Base-by-base conservation (phyloP, 2,329 filamentous ascomycete genomes). In the Ophiocordyceps camponoti-saundersi region DNA sequence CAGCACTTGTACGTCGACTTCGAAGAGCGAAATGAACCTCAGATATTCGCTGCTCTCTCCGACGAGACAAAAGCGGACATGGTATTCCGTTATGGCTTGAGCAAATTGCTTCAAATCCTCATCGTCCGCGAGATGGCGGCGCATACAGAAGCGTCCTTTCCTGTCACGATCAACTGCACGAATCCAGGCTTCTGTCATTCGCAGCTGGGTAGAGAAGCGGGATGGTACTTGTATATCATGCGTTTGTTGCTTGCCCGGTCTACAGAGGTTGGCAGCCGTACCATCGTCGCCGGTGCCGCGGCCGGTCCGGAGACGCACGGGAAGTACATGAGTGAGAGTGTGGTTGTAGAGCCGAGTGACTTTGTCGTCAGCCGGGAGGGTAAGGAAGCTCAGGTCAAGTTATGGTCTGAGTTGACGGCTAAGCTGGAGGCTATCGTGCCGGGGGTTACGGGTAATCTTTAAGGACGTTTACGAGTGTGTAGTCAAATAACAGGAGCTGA, bases 161-260 rank as follows among this genome's bases (percentile, higher is more conserved):
- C 48, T 16, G 67, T 77, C 39, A 66, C 67, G 1, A 52, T 78
- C 48, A 77, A 75, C 53, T 62, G 63, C 49, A 50, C 73, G 20
- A 73, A 73, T 48, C 74, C 75, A 0, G 73, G 73, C 1, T 59
- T 71, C 29, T 77, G 73, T 54, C 62, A 72, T 40, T 68, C 69
- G 1, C 59, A 66, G 22, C 59, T 78, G 1, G 53, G 51, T 6
- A 61, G 72, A 2, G 65, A 73, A 0, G 23, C 34, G 16, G 46
- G 46, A 1, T 52, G 48, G 48, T 13, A 13, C 1, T 44, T 56
- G 11, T 49, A 39, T 44, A 47, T 53, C 6, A 32, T 68, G 34
- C 58, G 61, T 22, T 46, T 60, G 12, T 7, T 66, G 20, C 46
- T 69, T 34, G 70, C 63, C 2, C 60, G 70, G 20, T 61, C 62